phyloP scores from a whole-genome alignment of 495 filamentous ascomycete species.

The Venustampulla echinocandica region DNA sequence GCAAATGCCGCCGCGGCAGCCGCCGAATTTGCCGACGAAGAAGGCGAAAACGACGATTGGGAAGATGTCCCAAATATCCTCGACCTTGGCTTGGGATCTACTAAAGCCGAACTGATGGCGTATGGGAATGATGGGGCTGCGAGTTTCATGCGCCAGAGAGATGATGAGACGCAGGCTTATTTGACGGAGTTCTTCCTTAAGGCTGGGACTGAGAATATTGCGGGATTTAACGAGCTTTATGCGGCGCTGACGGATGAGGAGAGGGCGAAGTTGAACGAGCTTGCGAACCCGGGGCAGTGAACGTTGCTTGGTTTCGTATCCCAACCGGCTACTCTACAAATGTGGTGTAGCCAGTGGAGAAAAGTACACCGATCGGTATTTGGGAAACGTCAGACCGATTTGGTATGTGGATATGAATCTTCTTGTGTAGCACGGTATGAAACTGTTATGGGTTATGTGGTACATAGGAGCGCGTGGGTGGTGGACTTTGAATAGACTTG shows the following conservation, averaged over 20 bases:
- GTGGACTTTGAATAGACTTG: too few relatives aligned
- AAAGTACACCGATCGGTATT: too few relatives aligned
- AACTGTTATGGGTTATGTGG: too few relatives aligned
- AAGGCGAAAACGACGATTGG: conserved; percentile 72
- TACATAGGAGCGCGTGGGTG: too few relatives aligned
- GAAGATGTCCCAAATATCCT: conserved; percentile 74
- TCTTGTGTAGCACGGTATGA: too few relatives aligned
- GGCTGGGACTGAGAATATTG: conserved; percentile 53
- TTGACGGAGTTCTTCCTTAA: conserved; percentile 74
- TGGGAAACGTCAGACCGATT: too few relatives aligned
- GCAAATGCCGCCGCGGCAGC: conserved; percentile 43
- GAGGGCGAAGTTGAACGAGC: conserved; percentile 54
- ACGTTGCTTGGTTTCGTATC: too few relatives aligned
- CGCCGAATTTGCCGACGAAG: conserved; percentile 46
- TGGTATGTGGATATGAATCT: too few relatives aligned
- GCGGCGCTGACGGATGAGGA: conserved; percentile 60
- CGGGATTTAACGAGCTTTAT: conserved; percentile 68
- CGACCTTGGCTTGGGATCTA: conserved; percentile 58
- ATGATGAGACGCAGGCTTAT: conserved; percentile 86
- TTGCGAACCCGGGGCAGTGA: too few relatives aligned
- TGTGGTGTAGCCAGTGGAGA: too few relatives aligned
- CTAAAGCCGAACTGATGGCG: conserved; percentile 70
- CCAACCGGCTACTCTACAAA: too few relatives aligned
- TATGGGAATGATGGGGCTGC: conserved; percentile 52
- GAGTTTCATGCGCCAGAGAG: conserved; percentile 55